Evolutionary conservation across 305 asterid genomes (phyloP), one percentile per base, ranked within the genome.

Genomic region (Vinca major): DNA sequence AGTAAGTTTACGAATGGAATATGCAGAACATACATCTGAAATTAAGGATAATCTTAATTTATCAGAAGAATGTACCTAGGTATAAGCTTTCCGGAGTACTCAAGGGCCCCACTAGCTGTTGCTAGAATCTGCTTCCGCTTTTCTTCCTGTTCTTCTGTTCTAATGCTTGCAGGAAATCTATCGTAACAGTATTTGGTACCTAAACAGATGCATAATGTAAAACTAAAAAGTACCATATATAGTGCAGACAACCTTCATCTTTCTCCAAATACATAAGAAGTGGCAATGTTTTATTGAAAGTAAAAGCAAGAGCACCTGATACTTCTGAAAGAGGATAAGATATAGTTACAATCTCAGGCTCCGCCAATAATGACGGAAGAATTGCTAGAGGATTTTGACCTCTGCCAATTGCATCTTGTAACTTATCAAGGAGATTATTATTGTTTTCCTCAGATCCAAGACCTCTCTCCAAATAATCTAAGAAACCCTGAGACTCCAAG

Each of bases 331-430:
- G 81, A 70, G 83, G 84, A 72, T 85, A 86, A 76, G 87, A 86
- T 72, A 93, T 83, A 72, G 95, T 89, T 75, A 87, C 63, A 55
- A 85, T 87, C 79, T 90, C 96, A 57, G 87, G 88, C 74, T 86
- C 94, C 16, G 69, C 66, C 53, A 65, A 64, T 62, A 75, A 69
- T 26, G 89, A 65, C 1, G 95, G 86, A 72, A 93, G 83, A 77
- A 90, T 80, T 65, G 97, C 87, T 50, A 80, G 70, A 73, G 96
- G 92, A 80, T 84, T 86, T 75, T 92, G 96, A 79, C 96, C 98
- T 84, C 95, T 80, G 76, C 97, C 96, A 56, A 88, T 83, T 71
- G 98, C 95, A 85, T 92, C 97, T 78, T 92, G 98, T 78, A 92
- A 81, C 86, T 82, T 92, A 80, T 92, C 98, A 53, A 92, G 95